Base-by-base conservation (phyloP, 331 rosid genomes). In the Erythrophleum ivorense region DNA sequence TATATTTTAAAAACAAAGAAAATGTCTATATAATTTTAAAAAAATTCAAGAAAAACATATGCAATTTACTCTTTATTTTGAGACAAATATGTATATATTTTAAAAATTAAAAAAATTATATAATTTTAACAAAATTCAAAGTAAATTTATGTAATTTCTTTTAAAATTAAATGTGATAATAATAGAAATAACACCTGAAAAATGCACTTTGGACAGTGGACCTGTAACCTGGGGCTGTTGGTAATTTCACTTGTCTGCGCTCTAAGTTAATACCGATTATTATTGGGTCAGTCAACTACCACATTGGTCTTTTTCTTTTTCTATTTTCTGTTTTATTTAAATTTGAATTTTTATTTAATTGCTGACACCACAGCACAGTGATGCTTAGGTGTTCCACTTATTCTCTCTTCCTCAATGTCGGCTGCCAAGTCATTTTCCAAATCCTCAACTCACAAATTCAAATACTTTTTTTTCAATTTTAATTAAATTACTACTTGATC, bases 261-360 rank as follows among this genome's bases (percentile, higher is more conserved):
- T 50, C n/a, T 50, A 50, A 12, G 13, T 66, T n/a, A 16, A 40
- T 19, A 11, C 54, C 41, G 9, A 43, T 68, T n/a, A 68, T 40
- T 19, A 8, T 19, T 9, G 34, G 73, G 73, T 43, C 73, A 68
- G 73, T 68, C 73, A 68, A 68, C 73, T 0, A 43, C 73, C 36
- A 9, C 54, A 5, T 16, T 40, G 19, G 34, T 43, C 36, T 18
- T 38, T 38, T 12, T 9, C 18, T 48, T 9, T 43, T 36, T 38
- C 40, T 15, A 36, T 7, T 34, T 2, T 33, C 5, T 16, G 31
- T 16, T 15, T 7, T 45, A 16, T 8, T 36, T 36, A 38, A 65
- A 65, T 65, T 7, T 34, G 3, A 16, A 1, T 55, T 13, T 36
- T 38, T 66, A 5, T 38, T 66, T 40, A 67, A 67, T 18, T 4